Conservation (phyloP, 768 basidiomycete genomes). For the Tulasnella sp. region DNA sequence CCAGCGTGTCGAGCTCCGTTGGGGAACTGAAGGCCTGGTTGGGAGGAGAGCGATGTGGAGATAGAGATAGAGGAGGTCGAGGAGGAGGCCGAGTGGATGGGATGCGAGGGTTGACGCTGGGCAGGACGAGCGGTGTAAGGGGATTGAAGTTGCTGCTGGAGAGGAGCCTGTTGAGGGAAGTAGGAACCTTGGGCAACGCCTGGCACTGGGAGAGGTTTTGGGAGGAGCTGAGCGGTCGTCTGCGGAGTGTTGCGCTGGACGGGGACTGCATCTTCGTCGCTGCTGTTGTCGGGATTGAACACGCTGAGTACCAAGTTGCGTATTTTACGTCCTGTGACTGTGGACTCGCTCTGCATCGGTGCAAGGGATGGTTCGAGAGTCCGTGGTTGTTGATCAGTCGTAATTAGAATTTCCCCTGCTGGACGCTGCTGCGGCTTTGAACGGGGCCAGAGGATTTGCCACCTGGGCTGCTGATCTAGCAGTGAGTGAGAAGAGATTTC, state of each 20-base stretch:
- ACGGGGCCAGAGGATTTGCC: not conserved
- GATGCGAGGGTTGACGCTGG: not conserved
- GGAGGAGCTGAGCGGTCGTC: not conserved
- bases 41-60: not conserved
- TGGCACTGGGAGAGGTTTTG: not conserved
- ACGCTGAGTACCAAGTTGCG: not conserved
- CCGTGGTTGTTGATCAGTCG: not conserved
- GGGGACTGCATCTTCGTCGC: slow-evolving; percentile 1
- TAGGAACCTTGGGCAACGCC: not conserved
- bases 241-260: not conserved
- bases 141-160: not conserved
- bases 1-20: not conserved
- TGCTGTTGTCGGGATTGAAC: slow-evolving; percentile 9
- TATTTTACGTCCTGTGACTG: not conserved
- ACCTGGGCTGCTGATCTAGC: not conserved
- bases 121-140: not conserved
- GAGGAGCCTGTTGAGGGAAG: not conserved
- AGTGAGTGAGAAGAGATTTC: not conserved
- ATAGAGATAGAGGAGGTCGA: slow-evolving; percentile 11
- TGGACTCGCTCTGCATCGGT: slow-evolving; percentile 10
- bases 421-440: not conserved
- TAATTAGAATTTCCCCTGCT: not conserved
- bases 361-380: not conserved
- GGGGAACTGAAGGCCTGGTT: not conserved
- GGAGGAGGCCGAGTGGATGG: slow-evolving; percentile 11